Evolutionary conservation across 177 flowering plant genomes (phyloP).

Genomic region (Vitis hybrid): DNA sequence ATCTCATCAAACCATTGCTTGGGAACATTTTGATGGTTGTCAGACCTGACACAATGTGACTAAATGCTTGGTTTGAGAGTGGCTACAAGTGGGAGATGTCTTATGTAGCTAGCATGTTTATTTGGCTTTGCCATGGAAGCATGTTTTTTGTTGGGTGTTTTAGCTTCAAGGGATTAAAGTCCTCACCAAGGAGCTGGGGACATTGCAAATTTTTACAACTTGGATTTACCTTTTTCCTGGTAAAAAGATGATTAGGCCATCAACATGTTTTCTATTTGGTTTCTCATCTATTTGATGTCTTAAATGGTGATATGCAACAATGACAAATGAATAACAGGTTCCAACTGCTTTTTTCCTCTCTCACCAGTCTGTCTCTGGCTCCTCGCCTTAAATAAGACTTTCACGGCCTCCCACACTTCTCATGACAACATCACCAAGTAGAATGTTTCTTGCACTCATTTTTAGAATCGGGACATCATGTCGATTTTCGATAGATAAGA

Average conservation of each 20-base stretch:
- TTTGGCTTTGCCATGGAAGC: constrained; percentile 3
- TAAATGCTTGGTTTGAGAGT: background rate
- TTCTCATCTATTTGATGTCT: background rate
- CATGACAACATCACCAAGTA: no score
- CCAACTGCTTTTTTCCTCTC: no score
- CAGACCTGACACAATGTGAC: background rate
- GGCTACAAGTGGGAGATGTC: background rate
- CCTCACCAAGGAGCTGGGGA: background rate
- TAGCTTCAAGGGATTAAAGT: background rate
- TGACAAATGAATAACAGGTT: no score
- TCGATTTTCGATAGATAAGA: no score
- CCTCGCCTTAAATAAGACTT: no score
- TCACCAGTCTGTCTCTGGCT: no score
- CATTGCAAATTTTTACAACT: background rate
- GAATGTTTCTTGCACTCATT: no score
- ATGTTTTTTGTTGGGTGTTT: background rate
- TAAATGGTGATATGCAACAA: background rate
- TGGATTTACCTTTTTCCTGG: background rate
- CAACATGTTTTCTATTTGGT: background rate
- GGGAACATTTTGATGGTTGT: background rate
- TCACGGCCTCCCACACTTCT: no score
- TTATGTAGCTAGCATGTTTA: constrained; percentile 2
- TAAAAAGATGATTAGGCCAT: background rate
- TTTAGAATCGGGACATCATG: no score
- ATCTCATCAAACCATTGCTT: background rate